A percentile compares a stretch with the other conserved stretches of the same genome.
Evolutionary conservation across 1,284 basidiomycete species (phyloP).

Genomic region (Irpex lacteus): DNA sequence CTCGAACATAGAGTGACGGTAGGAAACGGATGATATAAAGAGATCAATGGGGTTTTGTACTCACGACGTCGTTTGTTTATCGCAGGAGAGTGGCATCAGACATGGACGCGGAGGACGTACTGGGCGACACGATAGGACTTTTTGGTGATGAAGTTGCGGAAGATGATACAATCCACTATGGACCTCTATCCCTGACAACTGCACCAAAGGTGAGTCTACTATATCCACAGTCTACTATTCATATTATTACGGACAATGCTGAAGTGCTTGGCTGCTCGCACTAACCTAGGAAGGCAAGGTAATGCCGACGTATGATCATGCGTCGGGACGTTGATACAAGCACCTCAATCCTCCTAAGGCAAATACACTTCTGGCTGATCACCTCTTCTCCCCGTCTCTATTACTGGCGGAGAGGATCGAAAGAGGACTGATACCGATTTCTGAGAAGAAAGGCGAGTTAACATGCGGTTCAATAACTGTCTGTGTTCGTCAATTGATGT

Average conservation of each 20-base stretch:
- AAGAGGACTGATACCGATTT: conserved; percentile 41
- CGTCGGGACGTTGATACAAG: no score
- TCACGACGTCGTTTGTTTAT: no score
- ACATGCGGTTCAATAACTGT: neutral
- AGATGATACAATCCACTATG: conserved; percentile 41
- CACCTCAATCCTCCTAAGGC: conserved; percentile 26
- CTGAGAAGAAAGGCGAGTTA: conserved; percentile 36
- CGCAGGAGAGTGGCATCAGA: neutral
- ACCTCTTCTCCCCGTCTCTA: conserved; percentile 66
- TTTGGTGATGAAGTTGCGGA: conserved; percentile 40
- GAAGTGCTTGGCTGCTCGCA: neutral
- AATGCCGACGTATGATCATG: conserved; percentile 13
- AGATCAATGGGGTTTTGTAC: no score
- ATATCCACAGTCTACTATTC: neutral
- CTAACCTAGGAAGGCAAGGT: conserved; percentile 55
- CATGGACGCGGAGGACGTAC: conserved; percentile 14
- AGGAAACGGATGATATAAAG: no score
- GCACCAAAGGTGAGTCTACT: conserved; percentile 48
- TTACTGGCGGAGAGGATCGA: conserved; percentile 66
- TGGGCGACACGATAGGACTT: conserved; percentile 19
- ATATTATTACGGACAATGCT: neutral
- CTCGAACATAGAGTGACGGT: no score
- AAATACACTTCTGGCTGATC: conserved; percentile 68
- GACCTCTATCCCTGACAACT: conserved; percentile 44
- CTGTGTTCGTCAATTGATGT: neutral